Conservation (phyloP, 495 filamentous ascomycete genomes). For the Trichoderma virens region DNA sequence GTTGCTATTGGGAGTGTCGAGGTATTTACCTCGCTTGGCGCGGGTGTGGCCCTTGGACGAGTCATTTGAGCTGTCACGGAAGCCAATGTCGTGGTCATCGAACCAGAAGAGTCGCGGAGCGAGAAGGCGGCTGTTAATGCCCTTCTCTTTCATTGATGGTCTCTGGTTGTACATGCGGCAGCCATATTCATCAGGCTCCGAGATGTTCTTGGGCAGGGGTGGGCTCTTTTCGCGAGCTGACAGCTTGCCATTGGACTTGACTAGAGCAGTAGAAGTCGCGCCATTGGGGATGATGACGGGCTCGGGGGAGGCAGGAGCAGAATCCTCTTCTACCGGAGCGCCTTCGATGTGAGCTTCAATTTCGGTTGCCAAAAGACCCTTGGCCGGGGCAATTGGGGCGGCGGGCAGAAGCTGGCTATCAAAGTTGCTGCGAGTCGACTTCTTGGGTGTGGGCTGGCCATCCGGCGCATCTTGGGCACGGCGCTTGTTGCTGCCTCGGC, state of each 20-base stretch:
- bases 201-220: constrained; percentile 29
- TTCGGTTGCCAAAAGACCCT: constrained; percentile 35
- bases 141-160: constrained; percentile 20
- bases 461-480: constrained; percentile 35
- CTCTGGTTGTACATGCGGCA: constrained; percentile 21
- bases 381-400: constrained; percentile 23
- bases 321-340: constrained; percentile 26
- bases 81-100: constrained; percentile 38
- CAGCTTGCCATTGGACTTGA: constrained; percentile 11
- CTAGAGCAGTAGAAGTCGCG: constrained; percentile 16
- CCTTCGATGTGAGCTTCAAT: constrained; percentile 27
- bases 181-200: constrained; percentile 32
- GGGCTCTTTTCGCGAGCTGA: constrained; percentile 20
- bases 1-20: constrained; percentile 32
- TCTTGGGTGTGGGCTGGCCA: constrained; percentile 31
- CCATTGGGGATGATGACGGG: constrained; percentile 17
- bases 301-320: constrained; percentile 27
- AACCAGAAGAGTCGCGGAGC: constrained; percentile 30
- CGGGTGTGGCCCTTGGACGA: constrained; percentile 31
- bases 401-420: constrained; percentile 20
- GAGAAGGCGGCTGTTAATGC: constrained; percentile 36
- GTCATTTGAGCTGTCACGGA: constrained; percentile 41
- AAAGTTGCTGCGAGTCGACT: constrained; percentile 19
- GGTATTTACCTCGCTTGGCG: constrained; percentile 30
- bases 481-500: constrained; percentile 26